Base-by-base conservation (phyloP, 176 grass and related monocot species). In the Cymbopogon citratus region DNA sequence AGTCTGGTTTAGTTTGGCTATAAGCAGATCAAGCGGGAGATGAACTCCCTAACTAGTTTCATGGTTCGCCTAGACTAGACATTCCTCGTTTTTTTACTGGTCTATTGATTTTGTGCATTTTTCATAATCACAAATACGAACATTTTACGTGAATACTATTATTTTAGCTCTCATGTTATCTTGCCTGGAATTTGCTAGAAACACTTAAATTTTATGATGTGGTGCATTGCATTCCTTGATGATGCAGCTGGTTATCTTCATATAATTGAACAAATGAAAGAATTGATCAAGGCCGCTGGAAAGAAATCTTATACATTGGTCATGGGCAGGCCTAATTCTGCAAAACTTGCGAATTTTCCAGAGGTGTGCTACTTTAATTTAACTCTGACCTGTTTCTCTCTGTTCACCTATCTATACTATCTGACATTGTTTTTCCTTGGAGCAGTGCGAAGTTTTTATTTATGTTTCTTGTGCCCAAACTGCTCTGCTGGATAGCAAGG, bases 391-490 rank as follows among this genome's bases (percentile, higher is more conserved):
- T 36, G 5, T 31, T 49, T 25, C 70, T 38, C 36, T 35, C 43
- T 84, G n/a, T 79, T 34, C 40, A 74, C 15, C 31, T 70, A 25
- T 79, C 7, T 24, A 44, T 28, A 33, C 25, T 34, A 60, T 9
- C 75, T 85, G 74, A 81, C 35, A 11, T 9, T 18, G 35, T 64
- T 76, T 73, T 67, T 29, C 79, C 15, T 76, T 73, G 48, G 44
- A 57, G 41, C 84, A 98, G 95, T 92, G 90, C 51, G 95, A 98
- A 84, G 76, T 95, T 78, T 98, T 98, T 88, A 90, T 98, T 28
- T 95, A 94, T 87, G 95, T 98, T 71, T 98, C 92, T 24, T 98
- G 95, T 88, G 92, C 95, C 11, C 92, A 98, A 86, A 98, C 95
- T 77, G 95, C 95, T 82, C 68, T 98, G 52, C 70, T 98, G 88